These are phyloP conservation scores for Piromyces sp. DNA, from an alignment of 192 early-diverging fungal genomes.

Conservation along the genomic window DNA sequence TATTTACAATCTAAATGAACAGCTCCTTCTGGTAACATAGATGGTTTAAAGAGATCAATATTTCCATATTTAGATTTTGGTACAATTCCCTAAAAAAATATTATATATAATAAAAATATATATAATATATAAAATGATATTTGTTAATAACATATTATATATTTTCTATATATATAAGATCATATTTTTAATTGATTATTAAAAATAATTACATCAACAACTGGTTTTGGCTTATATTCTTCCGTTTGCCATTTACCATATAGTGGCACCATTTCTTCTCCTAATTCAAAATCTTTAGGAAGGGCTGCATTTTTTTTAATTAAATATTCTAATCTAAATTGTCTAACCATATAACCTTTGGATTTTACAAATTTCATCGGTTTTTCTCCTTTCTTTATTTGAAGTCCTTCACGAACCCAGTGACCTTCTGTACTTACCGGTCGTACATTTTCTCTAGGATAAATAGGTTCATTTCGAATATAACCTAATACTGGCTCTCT, in stretches of 20 bases:
- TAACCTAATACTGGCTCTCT: background rate
- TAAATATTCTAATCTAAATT: background rate
- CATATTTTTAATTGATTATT: background rate
- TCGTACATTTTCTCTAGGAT: background rate
- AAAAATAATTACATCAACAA: background rate
- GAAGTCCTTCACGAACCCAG: background rate
- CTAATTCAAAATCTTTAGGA: background rate
- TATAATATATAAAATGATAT: no score
- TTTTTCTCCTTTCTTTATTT: background rate
- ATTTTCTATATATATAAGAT: background rate
- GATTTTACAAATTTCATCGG: background rate
- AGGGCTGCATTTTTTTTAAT: background rate
- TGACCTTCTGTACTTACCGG: background rate
- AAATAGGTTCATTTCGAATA: background rate
- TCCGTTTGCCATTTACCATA: background rate
- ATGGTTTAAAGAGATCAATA: background rate
- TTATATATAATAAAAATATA: no score
- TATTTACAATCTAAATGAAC: background rate
- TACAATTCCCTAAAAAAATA: background rate
- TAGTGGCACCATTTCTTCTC: background rate
- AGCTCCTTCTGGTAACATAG: background rate
- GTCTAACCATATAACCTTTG: background rate
- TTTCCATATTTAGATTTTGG: background rate
- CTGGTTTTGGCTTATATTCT: background rate
- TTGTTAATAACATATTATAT: no score